Conservation (phyloP, 441 rosid genomes). For the Erysimum pusillum region DNA sequence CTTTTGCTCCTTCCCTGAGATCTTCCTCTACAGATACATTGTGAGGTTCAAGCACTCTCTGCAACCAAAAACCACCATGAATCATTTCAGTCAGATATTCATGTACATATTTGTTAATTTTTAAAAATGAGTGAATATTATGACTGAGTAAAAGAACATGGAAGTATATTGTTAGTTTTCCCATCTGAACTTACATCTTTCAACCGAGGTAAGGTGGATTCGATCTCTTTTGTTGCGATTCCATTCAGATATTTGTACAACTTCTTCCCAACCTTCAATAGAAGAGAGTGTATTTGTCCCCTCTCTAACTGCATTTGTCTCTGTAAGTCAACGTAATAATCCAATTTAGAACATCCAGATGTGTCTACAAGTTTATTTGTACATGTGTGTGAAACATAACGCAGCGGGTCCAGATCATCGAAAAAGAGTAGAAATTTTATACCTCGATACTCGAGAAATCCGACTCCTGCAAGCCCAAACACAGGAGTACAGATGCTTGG, state of each 20-base stretch:
- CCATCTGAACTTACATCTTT: constrained; percentile 70
- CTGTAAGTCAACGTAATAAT: constrained; percentile 54
- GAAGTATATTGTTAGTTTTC: constrained; percentile 1
- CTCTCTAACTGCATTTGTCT: constrained; percentile 87
- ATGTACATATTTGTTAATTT: background rate
- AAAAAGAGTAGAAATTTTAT: constrained; percentile 7
- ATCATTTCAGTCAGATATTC: constrained; percentile 28
- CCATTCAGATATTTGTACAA: constrained; percentile 69
- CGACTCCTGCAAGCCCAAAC: constrained; percentile 85
- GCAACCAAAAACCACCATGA: constrained; percentile 45
- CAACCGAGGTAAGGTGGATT: constrained; percentile 70
- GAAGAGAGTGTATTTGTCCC: constrained; percentile 70
- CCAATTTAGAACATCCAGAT: constrained; percentile 31
- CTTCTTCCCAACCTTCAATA: constrained; percentile 82
- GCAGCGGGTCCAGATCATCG: background rate
- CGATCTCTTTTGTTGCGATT: constrained; percentile 70
- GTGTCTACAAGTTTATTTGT: constrained; percentile 21
- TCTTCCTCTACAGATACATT: constrained; percentile 87
- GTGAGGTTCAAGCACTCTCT: constrained; percentile 80
- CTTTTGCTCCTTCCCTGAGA: constrained; percentile 84
- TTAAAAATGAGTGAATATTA: constrained; percentile 3
- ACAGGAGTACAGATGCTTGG: constrained; percentile 88
- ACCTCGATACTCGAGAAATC: constrained; percentile 80
- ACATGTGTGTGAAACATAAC: background rate
- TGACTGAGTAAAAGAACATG: constrained; percentile 9